Conservation (phyloP, 176 grass and related monocot species). For the Leersia perrieri region DNA sequence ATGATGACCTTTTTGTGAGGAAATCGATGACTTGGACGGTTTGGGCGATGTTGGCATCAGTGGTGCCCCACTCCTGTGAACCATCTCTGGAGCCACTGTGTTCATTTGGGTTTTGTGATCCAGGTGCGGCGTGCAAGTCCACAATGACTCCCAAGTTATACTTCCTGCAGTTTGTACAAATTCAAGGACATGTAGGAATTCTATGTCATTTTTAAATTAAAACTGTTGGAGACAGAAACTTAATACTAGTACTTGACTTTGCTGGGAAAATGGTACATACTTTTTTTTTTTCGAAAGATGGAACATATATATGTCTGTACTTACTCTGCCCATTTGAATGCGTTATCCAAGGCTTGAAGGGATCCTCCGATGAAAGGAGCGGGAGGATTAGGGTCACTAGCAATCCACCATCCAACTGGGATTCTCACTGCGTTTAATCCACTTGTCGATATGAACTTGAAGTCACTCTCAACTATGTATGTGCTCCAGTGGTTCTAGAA, state of each 20-base stretch:
- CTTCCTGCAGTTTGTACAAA: not conserved
- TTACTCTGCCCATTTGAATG: conserved; percentile 65
- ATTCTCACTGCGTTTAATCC: conserved; percentile 50
- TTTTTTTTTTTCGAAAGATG: too few species aligned
- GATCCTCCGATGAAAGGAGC: conserved; percentile 55
- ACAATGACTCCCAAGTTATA: conserved; percentile 49
- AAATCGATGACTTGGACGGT: conserved; percentile 55
- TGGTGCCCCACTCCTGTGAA: conserved; percentile 45
- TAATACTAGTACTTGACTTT: too few species aligned
- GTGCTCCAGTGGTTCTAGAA: conserved; percentile 47
- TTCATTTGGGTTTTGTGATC: conserved; percentile 49
- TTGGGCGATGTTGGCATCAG: conserved; percentile 36
- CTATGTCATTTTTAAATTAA: too few species aligned
- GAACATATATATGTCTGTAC: not conserved
- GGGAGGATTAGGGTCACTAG: conserved; percentile 45
- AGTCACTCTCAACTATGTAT: conserved; percentile 46
- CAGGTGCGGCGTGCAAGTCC: conserved; percentile 53
- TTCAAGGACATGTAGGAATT: not conserved
- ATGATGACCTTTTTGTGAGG: conserved; percentile 24
- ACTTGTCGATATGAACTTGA: conserved; percentile 34
- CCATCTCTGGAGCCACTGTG: conserved; percentile 50
- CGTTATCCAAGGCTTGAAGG: conserved; percentile 43
- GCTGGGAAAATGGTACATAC: too few species aligned
- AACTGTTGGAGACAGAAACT: too few species aligned
- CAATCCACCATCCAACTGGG: conserved; percentile 68